phyloP scores from a whole-genome alignment of 768 basidiomycete species.

The Phylloporus sp. region DNA sequence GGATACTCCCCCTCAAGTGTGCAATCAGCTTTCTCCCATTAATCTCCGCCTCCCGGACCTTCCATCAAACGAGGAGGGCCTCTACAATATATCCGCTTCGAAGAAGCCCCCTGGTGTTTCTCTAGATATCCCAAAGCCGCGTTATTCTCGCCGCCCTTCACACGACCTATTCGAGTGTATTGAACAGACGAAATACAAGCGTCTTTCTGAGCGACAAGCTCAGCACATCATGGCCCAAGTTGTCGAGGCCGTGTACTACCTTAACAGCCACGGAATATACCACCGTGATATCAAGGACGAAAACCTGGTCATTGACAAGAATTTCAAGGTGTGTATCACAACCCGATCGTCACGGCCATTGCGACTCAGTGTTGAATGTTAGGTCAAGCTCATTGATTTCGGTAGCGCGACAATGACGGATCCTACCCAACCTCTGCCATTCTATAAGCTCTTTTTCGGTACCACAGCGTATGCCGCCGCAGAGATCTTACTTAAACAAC shows the following conservation, averaged over 20 bases:
- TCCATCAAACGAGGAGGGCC: conserved; percentile 7
- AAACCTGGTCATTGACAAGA: conserved; percentile 77
- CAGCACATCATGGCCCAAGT: conserved; percentile 85
- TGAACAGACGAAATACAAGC: conserved; percentile 77
- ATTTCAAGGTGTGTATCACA: conserved; percentile 53
- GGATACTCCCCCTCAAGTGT: conserved; percentile 40
- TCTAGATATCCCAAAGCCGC: conserved; percentile 32
- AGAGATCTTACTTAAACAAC: conserved; percentile 84
- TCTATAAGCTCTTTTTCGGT: conserved; percentile 81
- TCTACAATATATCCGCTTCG: conserved; percentile 5
- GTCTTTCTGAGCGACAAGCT: conserved; percentile 74
- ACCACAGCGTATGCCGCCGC: conserved; percentile 95
- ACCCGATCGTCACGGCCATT: background rate
- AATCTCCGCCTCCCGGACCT: conserved; percentile 16
- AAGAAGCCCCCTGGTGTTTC: conserved; percentile 9
- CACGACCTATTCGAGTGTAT: conserved; percentile 96
- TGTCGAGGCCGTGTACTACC: conserved; percentile 78
- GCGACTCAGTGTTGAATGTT: conserved; percentile 13
- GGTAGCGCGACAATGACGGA: conserved; percentile 82
- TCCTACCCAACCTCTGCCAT: conserved; percentile 56
- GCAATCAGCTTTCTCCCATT: conserved; percentile 21
- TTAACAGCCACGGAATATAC: conserved; percentile 78
- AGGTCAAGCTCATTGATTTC: conserved; percentile 96
- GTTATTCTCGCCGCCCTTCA: conserved; percentile 68
- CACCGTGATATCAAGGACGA: conserved; percentile 99